A percentile compares a stretch with the other conserved stretches of the same genome.
These are phyloP conservation scores for Colletotrichum sp. DNA, from an alignment of 2,329 filamentous ascomycete genomes.

Conservation along the genomic window DNA sequence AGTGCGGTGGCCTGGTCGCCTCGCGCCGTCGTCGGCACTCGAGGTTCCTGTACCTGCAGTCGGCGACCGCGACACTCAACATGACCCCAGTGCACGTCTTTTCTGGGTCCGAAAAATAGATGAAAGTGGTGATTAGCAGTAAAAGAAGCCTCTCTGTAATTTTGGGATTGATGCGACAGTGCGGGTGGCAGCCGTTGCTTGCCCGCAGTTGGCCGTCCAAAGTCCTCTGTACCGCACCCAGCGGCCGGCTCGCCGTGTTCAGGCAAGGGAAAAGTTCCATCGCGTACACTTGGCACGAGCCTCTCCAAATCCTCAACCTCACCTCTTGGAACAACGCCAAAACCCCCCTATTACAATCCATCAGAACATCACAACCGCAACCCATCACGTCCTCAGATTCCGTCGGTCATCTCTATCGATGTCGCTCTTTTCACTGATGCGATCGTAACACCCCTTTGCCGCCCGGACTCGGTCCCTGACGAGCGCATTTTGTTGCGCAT, in stretches of 20 bases:
- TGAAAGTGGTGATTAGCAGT: neutral
- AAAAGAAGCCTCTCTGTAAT: neutral
- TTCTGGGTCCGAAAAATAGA: constrained; percentile 15
- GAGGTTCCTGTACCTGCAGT: constrained; percentile 21
- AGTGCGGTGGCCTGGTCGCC: constrained; percentile 15
- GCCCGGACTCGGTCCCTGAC: constrained; percentile 54
- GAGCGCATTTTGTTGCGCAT: constrained; percentile 59
- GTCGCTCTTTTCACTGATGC: constrained; percentile 54
- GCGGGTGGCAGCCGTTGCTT: neutral
- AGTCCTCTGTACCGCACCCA: constrained; percentile 14
- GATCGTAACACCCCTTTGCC: constrained; percentile 51
- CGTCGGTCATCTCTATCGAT: constrained; percentile 56
- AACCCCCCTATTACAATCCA: constrained; percentile 54
- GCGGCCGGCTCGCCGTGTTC: constrained; percentile 17
- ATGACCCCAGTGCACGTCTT: constrained; percentile 8
- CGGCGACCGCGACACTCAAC: neutral
- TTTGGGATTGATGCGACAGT: neutral
- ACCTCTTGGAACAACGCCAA: constrained; percentile 58
- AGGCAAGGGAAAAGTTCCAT: constrained; percentile 22
- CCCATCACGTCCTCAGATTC: constrained; percentile 42
- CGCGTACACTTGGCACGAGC: constrained; percentile 28
- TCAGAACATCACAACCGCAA: constrained; percentile 52
- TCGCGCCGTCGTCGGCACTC: constrained; percentile 16
- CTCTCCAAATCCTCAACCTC: constrained; percentile 58
- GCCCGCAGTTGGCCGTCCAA: neutral